Conservation (phyloP, 495 filamentous ascomycete genomes). For the Aspergillus leporis region DNA sequence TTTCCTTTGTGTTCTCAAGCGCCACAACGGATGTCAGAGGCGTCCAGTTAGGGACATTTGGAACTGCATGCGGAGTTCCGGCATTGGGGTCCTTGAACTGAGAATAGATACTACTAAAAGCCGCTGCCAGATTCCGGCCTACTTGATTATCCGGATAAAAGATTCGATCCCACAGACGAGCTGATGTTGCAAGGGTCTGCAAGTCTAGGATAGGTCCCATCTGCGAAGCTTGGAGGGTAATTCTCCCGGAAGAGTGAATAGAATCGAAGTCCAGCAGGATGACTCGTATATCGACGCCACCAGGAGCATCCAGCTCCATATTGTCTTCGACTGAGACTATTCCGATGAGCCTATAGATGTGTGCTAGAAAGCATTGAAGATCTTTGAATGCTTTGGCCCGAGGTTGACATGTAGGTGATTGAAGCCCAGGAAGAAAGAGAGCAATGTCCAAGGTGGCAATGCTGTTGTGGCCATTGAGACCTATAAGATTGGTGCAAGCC, state of each 20-base stretch:
- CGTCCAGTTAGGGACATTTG: slow-evolving; percentile 32
- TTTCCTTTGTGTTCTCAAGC: slow-evolving; percentile 23
- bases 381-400: slow-evolving; percentile 58
- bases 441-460: slow-evolving; percentile 47
- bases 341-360: slow-evolving; percentile 75
- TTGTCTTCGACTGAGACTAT: slow-evolving; percentile 61
- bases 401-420: slow-evolving; percentile 40
- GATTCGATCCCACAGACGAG: slow-evolving; percentile 67
- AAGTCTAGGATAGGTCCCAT: slow-evolving; percentile 65
- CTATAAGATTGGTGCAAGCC: slow-evolving; percentile 30
- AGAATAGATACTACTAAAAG: slow-evolving; percentile 30
- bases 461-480: slow-evolving; percentile 28
- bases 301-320: slow-evolving; percentile 63
- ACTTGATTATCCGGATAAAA: slow-evolving; percentile 63
- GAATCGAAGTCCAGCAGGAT: slow-evolving; percentile 65
- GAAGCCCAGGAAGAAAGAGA: slow-evolving; percentile 40
- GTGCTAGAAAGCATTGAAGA: slow-evolving; percentile 70
- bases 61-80: slow-evolving; percentile 29
- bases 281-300: slow-evolving; percentile 76
- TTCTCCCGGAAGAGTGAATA: slow-evolving; percentile 27
- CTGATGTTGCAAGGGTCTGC: slow-evolving; percentile 61
- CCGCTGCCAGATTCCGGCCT: slow-evolving; percentile 46
- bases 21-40: slow-evolving; percentile 23
- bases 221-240: slow-evolving; percentile 40
- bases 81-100: slow-evolving; percentile 22